Base-by-base conservation (phyloP, 116 monocot genomes). In the Dioscorea cayenensis region DNA sequence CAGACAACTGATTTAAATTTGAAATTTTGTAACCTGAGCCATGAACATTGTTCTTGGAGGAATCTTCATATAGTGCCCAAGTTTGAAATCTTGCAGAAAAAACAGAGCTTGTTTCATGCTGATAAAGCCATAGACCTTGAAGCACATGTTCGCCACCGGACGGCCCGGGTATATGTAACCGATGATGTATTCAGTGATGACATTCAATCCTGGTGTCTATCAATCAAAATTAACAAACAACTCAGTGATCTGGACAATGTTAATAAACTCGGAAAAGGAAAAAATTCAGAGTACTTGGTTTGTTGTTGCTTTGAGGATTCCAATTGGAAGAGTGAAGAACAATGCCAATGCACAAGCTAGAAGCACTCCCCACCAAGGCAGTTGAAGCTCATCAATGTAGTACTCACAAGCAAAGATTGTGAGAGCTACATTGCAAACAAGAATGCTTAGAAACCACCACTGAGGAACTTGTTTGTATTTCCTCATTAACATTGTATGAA, bases 61-160 rank as follows among this genome's bases (percentile, higher is more conserved):
- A 18, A 90, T 90, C 77, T 90, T 90, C 90, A 90, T 90, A 65
- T 90, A 90, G 65, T 90, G 90, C 0, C 90, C 90, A 32, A 86
- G 72, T 52, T 90, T 90, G 73, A 90, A 87, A 69, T 91, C 90
- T 72, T 87, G 80, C 7, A 91, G 75, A 73, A 91, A 91, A 18
- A 66, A 71, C 50, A 91, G 49, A 1, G 84, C 84, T 69, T 84
- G 90, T 4, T 8, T 80, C 87, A 87, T 87, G 67, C 90, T 87
- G 55, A 82, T 87, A 43, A 72, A 84, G 1, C 90, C 90, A 68
- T 91, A 91, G 4, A 87, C 82, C 60, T 90, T 90, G 76, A 90
- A 90, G 66, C 82, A 84, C 77, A 90, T 87, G 71, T 84, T 90
- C 18, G 90, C 90, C 0, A 90, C 82, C 0, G 90, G 90, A 4